These are phyloP conservation scores for Saccharomyces jurei DNA, from an alignment of 805 yeast species.

Conservation along the genomic window DNA sequence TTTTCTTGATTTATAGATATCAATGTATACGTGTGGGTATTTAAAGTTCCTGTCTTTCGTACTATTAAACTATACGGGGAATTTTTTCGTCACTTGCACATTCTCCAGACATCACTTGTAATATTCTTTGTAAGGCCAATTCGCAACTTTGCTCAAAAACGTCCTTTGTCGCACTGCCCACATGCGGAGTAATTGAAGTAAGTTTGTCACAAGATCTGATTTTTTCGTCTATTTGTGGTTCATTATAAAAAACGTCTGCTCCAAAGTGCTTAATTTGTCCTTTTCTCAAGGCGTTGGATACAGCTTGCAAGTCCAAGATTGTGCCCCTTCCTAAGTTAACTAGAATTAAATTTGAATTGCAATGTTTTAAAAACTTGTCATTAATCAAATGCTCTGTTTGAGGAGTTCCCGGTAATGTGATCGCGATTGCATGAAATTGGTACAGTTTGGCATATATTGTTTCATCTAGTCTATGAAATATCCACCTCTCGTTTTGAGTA, in stretches of 20 bases:
- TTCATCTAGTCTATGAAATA: conserved; percentile 31
- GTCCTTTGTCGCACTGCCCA: conserved; percentile 49
- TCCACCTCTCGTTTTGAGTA: conserved; percentile 21
- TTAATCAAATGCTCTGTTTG: conserved; percentile 44
- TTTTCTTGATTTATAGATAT: not conserved
- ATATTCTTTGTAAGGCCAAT: conserved; percentile 16
- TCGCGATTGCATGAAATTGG: conserved; percentile 43
- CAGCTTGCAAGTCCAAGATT: conserved; percentile 44
- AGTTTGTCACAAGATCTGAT: conserved; percentile 29
- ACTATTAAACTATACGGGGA: conserved; percentile 3
- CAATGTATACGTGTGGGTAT: not conserved
- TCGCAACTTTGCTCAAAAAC: conserved; percentile 39
- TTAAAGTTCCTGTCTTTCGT: not conserved
- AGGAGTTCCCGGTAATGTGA: conserved; percentile 51
- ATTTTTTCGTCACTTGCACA: not conserved
- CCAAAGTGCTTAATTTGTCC: conserved; percentile 51
- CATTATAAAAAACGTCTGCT: conserved; percentile 50
- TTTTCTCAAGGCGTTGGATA: conserved; percentile 35
- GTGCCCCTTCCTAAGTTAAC: conserved; percentile 57
- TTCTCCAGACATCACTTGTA: conserved; percentile 5
- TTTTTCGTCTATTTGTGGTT: conserved; percentile 36
- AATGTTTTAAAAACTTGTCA: conserved; percentile 31
- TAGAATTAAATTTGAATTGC: conserved; percentile 25
- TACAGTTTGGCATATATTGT: conserved; percentile 30
- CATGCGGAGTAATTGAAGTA: conserved; percentile 51